Conservation (phyloP, 495 filamentous ascomycete genomes). For the Amniculicola lignicola region DNA sequence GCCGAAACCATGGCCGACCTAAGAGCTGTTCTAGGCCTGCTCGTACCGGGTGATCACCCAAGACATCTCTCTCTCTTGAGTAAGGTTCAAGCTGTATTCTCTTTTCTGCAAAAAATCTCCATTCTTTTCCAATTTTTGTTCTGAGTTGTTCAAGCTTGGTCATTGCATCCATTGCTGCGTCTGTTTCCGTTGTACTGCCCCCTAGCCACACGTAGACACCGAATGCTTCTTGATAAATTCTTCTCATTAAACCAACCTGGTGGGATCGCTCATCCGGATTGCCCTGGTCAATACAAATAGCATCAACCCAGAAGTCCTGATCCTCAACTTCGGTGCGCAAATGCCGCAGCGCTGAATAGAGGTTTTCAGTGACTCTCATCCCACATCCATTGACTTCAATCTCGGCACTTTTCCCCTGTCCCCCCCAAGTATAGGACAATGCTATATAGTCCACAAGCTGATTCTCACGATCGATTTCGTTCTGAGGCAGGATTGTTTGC, state of each 20-base stretch:
- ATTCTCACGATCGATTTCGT: too few species aligned
- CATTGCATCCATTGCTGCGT: constrained; percentile 6
- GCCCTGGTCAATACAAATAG: constrained; percentile 45
- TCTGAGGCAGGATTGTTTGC: too few species aligned
- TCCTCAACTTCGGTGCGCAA: constrained; percentile 15
- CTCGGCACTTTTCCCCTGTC: background rate
- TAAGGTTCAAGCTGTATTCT: background rate
- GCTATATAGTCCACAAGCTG: too few species aligned
- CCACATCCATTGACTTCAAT: constrained; percentile 1
- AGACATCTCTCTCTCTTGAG: background rate
- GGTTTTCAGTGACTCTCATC: constrained; percentile 2
- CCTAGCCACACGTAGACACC: constrained; percentile 42
- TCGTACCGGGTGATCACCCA: background rate
- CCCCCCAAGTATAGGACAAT: constrained; percentile 38
- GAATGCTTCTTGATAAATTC: constrained; percentile 38
- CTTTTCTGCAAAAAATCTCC: background rate
- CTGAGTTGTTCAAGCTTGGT: background rate
- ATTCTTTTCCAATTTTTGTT: background rate
- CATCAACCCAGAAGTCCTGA: constrained; percentile 39
- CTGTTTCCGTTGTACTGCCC: constrained; percentile 11
- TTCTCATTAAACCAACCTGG: constrained; percentile 42
- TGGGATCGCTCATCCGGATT: constrained; percentile 34
- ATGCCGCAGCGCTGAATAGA: constrained; percentile 7
- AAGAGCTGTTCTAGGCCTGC: constrained; percentile 27
- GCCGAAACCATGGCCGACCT: constrained; percentile 33